A percentile compares a stretch with the other conserved stretches of the same genome.
Evolutionary conservation across 2,329 filamentous ascomycete genomes (phyloP).

Genomic region (Westerdykella ornata): DNA sequence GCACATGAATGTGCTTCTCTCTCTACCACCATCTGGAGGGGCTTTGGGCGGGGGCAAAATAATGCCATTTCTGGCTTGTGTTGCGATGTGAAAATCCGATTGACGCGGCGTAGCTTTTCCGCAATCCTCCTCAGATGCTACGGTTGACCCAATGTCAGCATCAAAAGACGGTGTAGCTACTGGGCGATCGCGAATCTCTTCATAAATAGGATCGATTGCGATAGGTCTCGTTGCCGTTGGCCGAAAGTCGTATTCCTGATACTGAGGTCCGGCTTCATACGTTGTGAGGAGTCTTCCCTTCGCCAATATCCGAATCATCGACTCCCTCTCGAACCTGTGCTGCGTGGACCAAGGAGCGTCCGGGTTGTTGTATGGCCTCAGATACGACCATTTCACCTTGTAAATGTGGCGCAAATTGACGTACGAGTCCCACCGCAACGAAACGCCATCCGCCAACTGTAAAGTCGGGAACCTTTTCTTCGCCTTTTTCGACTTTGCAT

Average conservation of each 20-base stretch:
- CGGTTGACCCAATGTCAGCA: not conserved
- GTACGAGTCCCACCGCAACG: constrained; percentile 28
- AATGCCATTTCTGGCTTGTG: not conserved
- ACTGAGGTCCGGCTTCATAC: constrained; percentile 23
- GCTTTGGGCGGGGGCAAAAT: not conserved
- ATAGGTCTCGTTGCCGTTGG: not conserved
- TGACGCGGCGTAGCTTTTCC: constrained; percentile 7
- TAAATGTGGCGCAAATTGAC: constrained; percentile 33
- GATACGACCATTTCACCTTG: constrained; percentile 24
- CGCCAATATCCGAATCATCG: constrained; percentile 19
- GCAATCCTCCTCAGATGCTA: constrained; percentile 1
- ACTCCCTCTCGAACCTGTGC: constrained; percentile 23
- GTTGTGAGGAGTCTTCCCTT: constrained; percentile 23
- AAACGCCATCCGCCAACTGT: constrained; percentile 16
- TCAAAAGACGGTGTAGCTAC: constrained; percentile 3
- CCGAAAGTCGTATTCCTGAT: constrained; percentile 3
- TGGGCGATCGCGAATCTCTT: constrained; percentile 4
- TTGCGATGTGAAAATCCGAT: constrained; percentile 8
- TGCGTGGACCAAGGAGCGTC: constrained; percentile 11
- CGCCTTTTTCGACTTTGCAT: constrained; percentile 27
- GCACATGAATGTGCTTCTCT: not conserved
- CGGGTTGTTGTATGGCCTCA: constrained; percentile 24
- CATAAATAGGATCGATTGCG: not conserved
- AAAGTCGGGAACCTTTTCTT: constrained; percentile 28
- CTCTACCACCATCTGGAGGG: constrained; percentile 1